Conservation (phyloP, 2,329 filamentous ascomycete genomes). For the Colletotrichum abscissum region DNA sequence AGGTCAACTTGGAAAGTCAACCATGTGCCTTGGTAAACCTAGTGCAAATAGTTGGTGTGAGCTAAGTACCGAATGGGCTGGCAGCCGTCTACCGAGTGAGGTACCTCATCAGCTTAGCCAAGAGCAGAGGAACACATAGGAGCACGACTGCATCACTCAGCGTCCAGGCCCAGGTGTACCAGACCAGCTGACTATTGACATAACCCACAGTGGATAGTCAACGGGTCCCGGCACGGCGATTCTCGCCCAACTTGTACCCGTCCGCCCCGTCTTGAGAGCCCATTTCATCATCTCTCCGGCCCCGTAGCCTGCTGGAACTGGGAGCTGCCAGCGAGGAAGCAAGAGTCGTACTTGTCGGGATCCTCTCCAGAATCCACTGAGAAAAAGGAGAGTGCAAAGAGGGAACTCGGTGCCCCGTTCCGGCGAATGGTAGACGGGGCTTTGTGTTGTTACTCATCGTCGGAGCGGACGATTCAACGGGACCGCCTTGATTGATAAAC, state of each 20-base stretch:
- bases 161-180: background rate
- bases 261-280: conserved; percentile 11
- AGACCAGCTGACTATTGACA: conserved; percentile 10
- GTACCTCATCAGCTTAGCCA: background rate
- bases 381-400: conserved; percentile 4
- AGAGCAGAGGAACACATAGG: background rate
- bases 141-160: background rate
- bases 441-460: conserved; percentile 11
- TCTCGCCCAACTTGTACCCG: background rate
- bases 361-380: background rate
- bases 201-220: conserved; percentile 4
- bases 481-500: background rate
- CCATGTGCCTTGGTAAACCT: conserved; percentile 2
- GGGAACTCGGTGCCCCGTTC: conserved; percentile 6
- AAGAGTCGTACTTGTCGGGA: conserved; percentile 5
- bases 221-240: conserved; percentile 2
- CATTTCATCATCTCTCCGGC: background rate
- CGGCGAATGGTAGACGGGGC: background rate
- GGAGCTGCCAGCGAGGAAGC: conserved; percentile 13
- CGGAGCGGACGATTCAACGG: background rate
- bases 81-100: background rate
- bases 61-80: background rate
- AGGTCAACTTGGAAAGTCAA: background rate
- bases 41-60: background rate
- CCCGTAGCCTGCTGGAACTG: conserved; percentile 12